These are phyloP conservation scores for Hypoxylon sp. DNA, from an alignment of 2,329 filamentous ascomycete species.

Conservation along the genomic window DNA sequence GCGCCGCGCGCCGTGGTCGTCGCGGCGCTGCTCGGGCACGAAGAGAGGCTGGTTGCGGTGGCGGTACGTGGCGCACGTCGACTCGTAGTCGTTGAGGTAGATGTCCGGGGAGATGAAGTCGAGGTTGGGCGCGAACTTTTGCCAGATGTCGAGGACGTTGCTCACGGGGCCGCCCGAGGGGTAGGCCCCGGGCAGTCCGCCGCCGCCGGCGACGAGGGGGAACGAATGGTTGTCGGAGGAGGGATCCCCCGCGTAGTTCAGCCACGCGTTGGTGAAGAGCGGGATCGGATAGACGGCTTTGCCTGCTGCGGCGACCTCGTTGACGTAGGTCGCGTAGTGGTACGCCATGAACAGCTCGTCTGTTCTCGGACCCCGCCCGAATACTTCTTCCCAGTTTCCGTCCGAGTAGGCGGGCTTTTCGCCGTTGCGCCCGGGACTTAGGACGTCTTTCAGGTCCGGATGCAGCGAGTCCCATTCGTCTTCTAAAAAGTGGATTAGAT, in stretches of 20 bases:
- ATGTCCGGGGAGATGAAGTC: conserved; percentile 14
- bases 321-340: conserved; percentile 4
- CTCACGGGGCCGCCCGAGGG: conserved; percentile 15
- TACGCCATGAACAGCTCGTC: conserved; percentile 14
- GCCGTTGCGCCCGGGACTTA: background rate
- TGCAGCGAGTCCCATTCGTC: background rate
- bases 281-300: conserved; percentile 5
- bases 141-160: conserved; percentile 16
- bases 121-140: conserved; percentile 13
- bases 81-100: conserved; percentile 9
- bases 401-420: background rate
- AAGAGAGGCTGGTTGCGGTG: conserved; percentile 9
- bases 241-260: conserved; percentile 9
- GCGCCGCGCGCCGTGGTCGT: conserved; percentile 4
- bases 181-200: conserved; percentile 8
- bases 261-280: conserved; percentile 6
- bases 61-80: conserved; percentile 4
- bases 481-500: background rate
- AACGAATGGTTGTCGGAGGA: background rate
- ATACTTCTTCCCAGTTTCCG: conserved; percentile 5
- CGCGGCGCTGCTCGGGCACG: conserved; percentile 6
- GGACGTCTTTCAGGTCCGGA: background rate
- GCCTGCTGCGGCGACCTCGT: conserved; percentile 6
- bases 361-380: conserved; percentile 9
- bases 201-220: conserved; percentile 8